Conservation (phyloP, 805 yeast species). For the Ogataea parapolymorpha region DNA sequence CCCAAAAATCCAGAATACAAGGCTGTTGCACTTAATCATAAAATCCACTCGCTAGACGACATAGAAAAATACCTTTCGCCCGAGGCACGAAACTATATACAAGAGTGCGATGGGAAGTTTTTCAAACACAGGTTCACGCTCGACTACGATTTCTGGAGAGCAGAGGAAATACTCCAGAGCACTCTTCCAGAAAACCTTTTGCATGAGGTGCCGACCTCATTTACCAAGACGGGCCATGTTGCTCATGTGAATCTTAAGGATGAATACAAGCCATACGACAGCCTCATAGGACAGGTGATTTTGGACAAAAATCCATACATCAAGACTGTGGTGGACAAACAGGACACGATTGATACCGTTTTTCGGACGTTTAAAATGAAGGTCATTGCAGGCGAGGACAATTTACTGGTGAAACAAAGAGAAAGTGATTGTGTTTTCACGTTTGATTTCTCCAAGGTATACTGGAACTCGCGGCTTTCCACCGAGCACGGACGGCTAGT, state of each 20-base stretch:
- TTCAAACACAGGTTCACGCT: conserved; percentile 53
- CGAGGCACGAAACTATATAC: conserved; percentile 43
- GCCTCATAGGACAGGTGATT: conserved; percentile 83
- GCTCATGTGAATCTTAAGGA: conserved; percentile 88
- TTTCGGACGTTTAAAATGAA: conserved; percentile 94
- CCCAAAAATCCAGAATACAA: conserved; percentile 32
- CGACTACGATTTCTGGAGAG: conserved; percentile 79
- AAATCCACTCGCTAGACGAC: conserved; percentile 38
- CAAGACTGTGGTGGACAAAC: conserved; percentile 87
- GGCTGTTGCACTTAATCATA: conserved; percentile 61
- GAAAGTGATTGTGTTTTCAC: conserved; percentile 83
- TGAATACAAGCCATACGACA: conserved; percentile 78
- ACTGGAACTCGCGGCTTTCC: conserved; percentile 94
- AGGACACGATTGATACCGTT: conserved; percentile 79
- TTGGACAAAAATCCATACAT: conserved; percentile 82
- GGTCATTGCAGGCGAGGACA: conserved; percentile 79
- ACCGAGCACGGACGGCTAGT: conserved; percentile 90
- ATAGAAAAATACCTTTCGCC: conserved; percentile 38
- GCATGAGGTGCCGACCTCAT: conserved; percentile 83
- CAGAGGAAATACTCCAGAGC: conserved; percentile 80
- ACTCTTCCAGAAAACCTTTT: conserved; percentile 68
- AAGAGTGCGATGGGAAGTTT: conserved; percentile 44
- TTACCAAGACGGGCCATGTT: conserved; percentile 90
- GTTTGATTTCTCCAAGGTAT: conserved; percentile 90
- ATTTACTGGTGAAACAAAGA: conserved; percentile 75